A percentile compares a stretch with the other conserved stretches of the same genome.
Evolutionary conservation across 371 early-diverging fungal genomes (phyloP).

Genomic region (Mortierella sp.): DNA sequence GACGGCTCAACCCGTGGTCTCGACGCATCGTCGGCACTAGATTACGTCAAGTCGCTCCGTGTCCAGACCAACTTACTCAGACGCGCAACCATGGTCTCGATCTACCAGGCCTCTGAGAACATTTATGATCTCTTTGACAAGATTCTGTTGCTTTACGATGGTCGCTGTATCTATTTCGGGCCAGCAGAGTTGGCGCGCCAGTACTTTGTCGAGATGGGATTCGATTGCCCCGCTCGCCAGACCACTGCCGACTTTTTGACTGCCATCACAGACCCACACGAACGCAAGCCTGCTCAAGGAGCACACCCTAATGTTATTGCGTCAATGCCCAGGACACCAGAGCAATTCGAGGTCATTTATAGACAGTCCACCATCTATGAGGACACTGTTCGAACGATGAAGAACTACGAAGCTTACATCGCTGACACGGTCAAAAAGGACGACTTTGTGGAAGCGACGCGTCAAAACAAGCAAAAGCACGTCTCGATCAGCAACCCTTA

Average conservation of each 20-base stretch:
- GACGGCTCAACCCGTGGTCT: constrained; percentile 93
- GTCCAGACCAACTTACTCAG: constrained; percentile 75
- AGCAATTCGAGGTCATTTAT: constrained; percentile 65
- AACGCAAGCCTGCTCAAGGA: constrained; percentile 68
- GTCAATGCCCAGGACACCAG: constrained; percentile 31
- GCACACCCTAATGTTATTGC: constrained; percentile 51
- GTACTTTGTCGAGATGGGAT: constrained; percentile 81
- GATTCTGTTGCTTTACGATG: constrained; percentile 77
- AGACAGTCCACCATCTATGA: constrained; percentile 57
- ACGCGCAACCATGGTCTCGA: constrained; percentile 73
- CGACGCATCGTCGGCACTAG: constrained; percentile 91
- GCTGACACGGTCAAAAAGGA: constrained; percentile 47
- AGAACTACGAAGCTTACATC: constrained; percentile 60
- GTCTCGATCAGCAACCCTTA: constrained; percentile 68
- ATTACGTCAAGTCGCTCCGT: constrained; percentile 78
- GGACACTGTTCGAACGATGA: constrained; percentile 41
- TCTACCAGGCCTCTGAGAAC: constrained; percentile 82
- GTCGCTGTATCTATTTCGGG: constrained; percentile 83
- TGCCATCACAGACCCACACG: constrained; percentile 76
- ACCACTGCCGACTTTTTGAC: constrained; percentile 86
- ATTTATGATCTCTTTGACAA: constrained; percentile 86
- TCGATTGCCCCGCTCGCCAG: constrained; percentile 77
- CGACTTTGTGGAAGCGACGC: constrained; percentile 66
- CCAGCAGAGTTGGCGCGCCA: constrained; percentile 70
- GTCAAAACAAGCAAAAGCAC: constrained; percentile 69